Percentiles rank a stretch among this genome's conserved stretches.
Evolutionary conservation across 176 grass and related monocot genomes (phyloP).

Genomic region (Musa acuminata): DNA sequence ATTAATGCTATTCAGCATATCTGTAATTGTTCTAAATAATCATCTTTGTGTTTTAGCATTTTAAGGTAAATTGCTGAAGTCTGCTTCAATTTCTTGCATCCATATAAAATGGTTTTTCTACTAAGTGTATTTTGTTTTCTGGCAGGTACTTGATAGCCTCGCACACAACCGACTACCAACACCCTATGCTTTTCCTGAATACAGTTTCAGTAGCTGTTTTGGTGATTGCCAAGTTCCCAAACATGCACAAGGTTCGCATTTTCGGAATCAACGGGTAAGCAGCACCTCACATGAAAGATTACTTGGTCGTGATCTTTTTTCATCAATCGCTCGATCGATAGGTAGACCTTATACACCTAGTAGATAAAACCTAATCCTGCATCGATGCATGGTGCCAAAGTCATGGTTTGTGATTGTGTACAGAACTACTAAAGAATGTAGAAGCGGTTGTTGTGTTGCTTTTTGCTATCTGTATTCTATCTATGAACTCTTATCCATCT

Average conservation of each 20-base stretch:
- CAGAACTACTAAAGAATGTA: background rate
- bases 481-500: background rate
- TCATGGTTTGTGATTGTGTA: background rate
- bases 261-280: slow-evolving; percentile 54
- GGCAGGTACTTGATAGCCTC: slow-evolving; percentile 60
- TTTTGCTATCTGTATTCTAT: background rate
- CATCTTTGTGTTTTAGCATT: background rate
- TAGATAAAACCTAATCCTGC: background rate
- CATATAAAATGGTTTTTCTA: background rate
- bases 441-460: background rate
- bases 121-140: background rate
- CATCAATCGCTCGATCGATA: background rate
- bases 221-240: slow-evolving; percentile 60
- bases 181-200: slow-evolving; percentile 62
- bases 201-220: slow-evolving; percentile 41
- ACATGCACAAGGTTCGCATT: slow-evolving; percentile 72
- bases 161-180: slow-evolving; percentile 64
- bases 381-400: background rate
- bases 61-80: background rate
- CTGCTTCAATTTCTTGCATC: background rate
- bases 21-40: background rate
- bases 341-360: background rate
- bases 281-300: no score
- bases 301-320: background rate
- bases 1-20: background rate